Conservation (phyloP, 495 filamentous ascomycete genomes). For the Aspergillus avenaceus region DNA sequence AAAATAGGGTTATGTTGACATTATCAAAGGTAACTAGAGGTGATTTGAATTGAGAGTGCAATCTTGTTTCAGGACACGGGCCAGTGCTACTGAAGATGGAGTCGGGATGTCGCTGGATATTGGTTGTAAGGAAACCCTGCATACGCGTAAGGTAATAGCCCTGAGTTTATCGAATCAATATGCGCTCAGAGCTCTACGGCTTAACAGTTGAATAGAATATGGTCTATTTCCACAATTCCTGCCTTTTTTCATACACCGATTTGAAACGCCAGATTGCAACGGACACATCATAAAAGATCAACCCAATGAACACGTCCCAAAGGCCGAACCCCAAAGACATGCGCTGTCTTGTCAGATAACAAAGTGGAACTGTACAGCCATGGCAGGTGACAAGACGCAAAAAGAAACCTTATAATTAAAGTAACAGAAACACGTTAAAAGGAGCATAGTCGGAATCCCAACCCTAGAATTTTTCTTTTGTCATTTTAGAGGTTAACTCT, state of each 20-base stretch:
- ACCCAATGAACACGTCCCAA: slow-evolving; percentile 31
- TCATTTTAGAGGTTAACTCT: slow-evolving; percentile 40
- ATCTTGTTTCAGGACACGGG: too few relatives aligned
- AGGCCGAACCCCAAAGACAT: slow-evolving; percentile 46
- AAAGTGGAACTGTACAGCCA: slow-evolving; percentile 45
- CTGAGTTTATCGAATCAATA: too few relatives aligned
- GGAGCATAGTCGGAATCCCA: slow-evolving; percentile 7
- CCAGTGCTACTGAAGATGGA: too few relatives aligned
- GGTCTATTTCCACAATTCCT: slow-evolving; percentile 32
- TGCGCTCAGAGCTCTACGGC: not conserved
- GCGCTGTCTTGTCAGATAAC: slow-evolving; percentile 37
- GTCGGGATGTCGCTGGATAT: too few relatives aligned
- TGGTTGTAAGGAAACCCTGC: too few relatives aligned
- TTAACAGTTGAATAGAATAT: slow-evolving; percentile 2
- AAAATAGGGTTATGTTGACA: too few relatives aligned
- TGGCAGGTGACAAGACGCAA: slow-evolving; percentile 33
- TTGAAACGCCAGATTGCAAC: slow-evolving; percentile 44
- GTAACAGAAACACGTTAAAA: slow-evolving; percentile 23
- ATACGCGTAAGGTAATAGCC: too few relatives aligned
- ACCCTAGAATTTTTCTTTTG: too few relatives aligned
- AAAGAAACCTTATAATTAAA: slow-evolving; percentile 22
- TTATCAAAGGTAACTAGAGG: too few relatives aligned
- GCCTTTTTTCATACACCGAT: slow-evolving; percentile 45
- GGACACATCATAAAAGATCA: slow-evolving; percentile 35
- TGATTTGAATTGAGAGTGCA: too few relatives aligned